phyloP scores from a whole-genome alignment of 2,329 filamentous ascomycete genomes.

The Knufia fluminis region DNA sequence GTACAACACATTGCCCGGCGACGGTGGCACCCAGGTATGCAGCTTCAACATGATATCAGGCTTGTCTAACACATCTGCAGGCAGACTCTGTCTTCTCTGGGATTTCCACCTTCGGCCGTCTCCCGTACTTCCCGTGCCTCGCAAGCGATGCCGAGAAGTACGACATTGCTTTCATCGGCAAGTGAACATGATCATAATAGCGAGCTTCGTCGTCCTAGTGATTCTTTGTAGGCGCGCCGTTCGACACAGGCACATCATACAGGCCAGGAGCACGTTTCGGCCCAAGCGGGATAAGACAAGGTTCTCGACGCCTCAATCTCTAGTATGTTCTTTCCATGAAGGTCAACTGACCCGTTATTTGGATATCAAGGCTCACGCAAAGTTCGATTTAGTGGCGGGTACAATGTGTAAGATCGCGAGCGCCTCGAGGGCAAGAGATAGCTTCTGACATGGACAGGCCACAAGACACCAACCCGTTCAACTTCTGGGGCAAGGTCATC shows the following conservation, averaged over 20 bases:
- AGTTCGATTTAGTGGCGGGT: slow-evolving; percentile 61
- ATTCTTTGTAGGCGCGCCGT: slow-evolving; percentile 55
- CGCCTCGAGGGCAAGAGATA: not conserved
- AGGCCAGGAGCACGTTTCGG: slow-evolving; percentile 76
- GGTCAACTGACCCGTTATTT: slow-evolving; percentile 18
- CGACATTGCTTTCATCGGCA: slow-evolving; percentile 78
- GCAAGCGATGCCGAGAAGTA: slow-evolving; percentile 60
- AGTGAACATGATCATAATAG: slow-evolving; percentile 13
- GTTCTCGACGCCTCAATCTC: slow-evolving; percentile 73
- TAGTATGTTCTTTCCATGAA: slow-evolving; percentile 53
- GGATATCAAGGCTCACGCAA: slow-evolving; percentile 35
- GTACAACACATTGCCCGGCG: slow-evolving; percentile 75
- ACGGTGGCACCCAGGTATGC: slow-evolving; percentile 69
- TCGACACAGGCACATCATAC: slow-evolving; percentile 80
- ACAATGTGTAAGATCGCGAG: slow-evolving; percentile 53
- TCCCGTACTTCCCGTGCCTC: slow-evolving; percentile 70
- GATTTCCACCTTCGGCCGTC: slow-evolving; percentile 73
- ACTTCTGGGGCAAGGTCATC: slow-evolving; percentile 67
- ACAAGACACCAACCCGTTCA: slow-evolving; percentile 68
- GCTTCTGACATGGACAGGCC: slow-evolving; percentile 33
- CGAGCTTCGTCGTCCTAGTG: not conserved
- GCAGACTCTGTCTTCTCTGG: slow-evolving; percentile 83
- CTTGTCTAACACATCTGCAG: slow-evolving; percentile 32
- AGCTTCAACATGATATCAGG: not conserved
- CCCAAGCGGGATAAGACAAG: slow-evolving; percentile 75